Evolutionary conservation across 768 basidiomycete species (phyloP).

Genomic region (Sporobolomyces pararoseus): DNA sequence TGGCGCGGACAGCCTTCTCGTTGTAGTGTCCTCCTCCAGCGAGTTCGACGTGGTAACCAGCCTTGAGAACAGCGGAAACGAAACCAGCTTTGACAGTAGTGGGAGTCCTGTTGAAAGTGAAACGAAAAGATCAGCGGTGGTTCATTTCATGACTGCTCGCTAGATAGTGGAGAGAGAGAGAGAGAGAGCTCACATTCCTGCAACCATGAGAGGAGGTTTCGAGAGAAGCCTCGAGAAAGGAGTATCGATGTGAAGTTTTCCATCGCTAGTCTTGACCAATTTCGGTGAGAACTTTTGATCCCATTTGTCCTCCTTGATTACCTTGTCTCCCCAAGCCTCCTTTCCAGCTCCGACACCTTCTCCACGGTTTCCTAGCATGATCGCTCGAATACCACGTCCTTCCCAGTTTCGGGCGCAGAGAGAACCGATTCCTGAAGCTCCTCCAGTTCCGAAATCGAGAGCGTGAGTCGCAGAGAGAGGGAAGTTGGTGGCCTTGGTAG

Average conservation of each 20-base stretch:
- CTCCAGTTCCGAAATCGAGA: constrained; percentile 94
- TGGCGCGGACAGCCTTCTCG: constrained; percentile 75
- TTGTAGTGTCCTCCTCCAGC: constrained; percentile 99
- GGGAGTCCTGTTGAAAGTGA: constrained; percentile 58
- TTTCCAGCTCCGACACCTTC: constrained; percentile 71
- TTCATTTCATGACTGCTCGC: background rate
- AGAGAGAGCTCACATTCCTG: constrained; percentile 64
- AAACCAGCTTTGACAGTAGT: constrained; percentile 93
- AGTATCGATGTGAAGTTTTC: constrained; percentile 85
- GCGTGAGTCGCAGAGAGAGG: constrained; percentile 87
- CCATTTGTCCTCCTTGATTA: constrained; percentile 86
- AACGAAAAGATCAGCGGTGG: background rate
- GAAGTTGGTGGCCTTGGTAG: constrained; percentile 75
- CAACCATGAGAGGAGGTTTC: constrained; percentile 98
- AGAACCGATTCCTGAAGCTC: constrained; percentile 84
- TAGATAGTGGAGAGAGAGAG: background rate
- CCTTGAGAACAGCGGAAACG: constrained; percentile 83
- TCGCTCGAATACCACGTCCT: constrained; percentile 84
- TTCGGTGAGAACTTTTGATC: constrained; percentile 77
- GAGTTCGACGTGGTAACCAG: constrained; percentile 93
- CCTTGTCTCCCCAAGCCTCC: constrained; percentile 63
- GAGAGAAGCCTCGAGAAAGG: constrained; percentile 92
- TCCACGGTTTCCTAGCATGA: constrained; percentile 84
- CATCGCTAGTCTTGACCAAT: constrained; percentile 88
- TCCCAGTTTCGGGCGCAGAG: constrained; percentile 85